phyloP scores from a whole-genome alignment of 257 asterid genomes.

The Nicotiana sylvestris region DNA sequence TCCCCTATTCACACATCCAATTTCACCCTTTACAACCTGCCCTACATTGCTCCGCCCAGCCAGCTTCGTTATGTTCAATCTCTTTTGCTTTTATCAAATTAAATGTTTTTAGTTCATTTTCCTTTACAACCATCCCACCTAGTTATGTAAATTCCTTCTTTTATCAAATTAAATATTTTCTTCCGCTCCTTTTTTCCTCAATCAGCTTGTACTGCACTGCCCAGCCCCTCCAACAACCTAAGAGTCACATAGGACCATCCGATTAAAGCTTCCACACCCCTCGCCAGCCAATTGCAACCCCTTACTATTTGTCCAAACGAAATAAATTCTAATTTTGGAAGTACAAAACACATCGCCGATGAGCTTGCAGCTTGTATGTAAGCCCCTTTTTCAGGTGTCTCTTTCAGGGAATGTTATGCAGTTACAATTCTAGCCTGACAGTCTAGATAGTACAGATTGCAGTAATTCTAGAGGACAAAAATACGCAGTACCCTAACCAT shows the following conservation, averaged over 20 bases:
- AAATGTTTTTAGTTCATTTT: not conserved
- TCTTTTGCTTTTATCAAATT: not conserved
- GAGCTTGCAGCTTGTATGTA: not conserved
- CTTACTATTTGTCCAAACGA: not conserved
- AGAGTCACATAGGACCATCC: not conserved
- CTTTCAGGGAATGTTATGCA: not conserved
- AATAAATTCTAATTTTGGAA: not conserved
- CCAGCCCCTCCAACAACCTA: not conserved
- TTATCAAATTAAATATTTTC: not conserved
- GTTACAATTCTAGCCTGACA: not conserved
- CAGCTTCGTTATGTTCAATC: not conserved
- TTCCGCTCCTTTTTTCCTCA: not conserved
- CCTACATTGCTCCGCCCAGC: not conserved
- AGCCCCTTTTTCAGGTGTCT: not conserved
- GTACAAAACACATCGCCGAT: not conserved
- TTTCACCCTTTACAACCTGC: not conserved
- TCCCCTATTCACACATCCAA: not conserved
- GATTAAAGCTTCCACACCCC: not conserved
- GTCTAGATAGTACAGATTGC: not conserved
- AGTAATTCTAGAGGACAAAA: not conserved
- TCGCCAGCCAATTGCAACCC: not conserved
- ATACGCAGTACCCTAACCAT: not conserved
- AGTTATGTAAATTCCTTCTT: not conserved
- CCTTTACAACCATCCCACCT: not conserved
- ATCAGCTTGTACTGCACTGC: not conserved